Evolutionary conservation across 2,329 filamentous ascomycete genomes (phyloP), one percentile per base, ranked within the genome.

Genomic region (Lecanicillium sp.): DNA sequence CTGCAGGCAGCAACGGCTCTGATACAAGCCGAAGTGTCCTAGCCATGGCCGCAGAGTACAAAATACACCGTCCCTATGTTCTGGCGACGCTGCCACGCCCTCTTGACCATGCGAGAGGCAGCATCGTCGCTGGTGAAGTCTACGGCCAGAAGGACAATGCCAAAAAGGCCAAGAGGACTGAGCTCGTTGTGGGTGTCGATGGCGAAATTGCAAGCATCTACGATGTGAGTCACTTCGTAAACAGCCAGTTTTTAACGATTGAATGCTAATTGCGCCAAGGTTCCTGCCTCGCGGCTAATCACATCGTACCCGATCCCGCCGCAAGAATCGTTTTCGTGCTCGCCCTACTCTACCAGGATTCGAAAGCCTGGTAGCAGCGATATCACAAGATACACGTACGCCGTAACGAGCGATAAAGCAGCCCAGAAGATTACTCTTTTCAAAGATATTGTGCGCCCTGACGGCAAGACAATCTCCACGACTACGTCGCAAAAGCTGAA

Each of bases 251-350:
- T 22, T 19, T 12, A n/a, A 12, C 11, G 15, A 19, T 14, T 19
- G 39, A n/a, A 36, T 37, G 18, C 40, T 46, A 37, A 44, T n/a
- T 32, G 13, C 19, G 18, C 22, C 17, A 46, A 83, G 79, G 66
- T 81, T 33, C 68, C 77, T 4, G 72, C 75, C 4, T 74, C 77
- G 5, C 68, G 73, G 44, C 62, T 81, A 44, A 69, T 82, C 49
- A 81, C 78, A 6, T 82, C 79, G 2, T 82, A 82, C 54, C 77
- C 79, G 17, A 72, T 83, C 44, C 74, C 79, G 18, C 79, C 79
- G 2, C 76, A 81, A 55, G 72, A 79, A 38, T 69, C 67, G 37
- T 79, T 83, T 54, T 76, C 76, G 39, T 81, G 78, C 56, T 58
- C 77, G 8, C 72, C 77, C 15, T 71, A 68, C 55, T 82, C 79